Percentiles rank a stretch among this genome's conserved stretches.
Conservation (phyloP, 768 basidiomycete species). For the Fomitopsis serialis region DNA sequence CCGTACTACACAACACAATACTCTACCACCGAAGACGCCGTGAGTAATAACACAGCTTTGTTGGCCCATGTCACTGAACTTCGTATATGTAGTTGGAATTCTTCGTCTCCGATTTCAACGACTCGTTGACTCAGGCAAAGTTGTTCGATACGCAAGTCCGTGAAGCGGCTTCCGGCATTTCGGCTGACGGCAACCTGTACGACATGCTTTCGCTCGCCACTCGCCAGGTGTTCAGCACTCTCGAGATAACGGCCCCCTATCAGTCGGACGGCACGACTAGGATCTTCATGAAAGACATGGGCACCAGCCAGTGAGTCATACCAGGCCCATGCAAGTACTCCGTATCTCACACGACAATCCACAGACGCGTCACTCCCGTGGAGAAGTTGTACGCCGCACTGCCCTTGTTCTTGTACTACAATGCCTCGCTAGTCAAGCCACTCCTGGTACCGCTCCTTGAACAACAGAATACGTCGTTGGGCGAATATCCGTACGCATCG, state of each 20-base stretch:
- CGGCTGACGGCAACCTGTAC: constrained; percentile 10
- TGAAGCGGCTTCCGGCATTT: constrained; percentile 13
- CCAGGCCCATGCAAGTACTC: not conserved
- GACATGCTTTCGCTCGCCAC: constrained; percentile 19
- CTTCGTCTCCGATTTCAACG: constrained; percentile 14
- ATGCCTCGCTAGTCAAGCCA: constrained; percentile 21
- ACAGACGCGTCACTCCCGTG: constrained; percentile 23
- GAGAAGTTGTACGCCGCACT: constrained; percentile 26
- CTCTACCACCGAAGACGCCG: constrained; percentile 1
- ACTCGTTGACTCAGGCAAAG: constrained; percentile 10
- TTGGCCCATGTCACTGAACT: too few relatives aligned
- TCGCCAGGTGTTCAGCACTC: constrained; percentile 18
- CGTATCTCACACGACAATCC: too few relatives aligned
- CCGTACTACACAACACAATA: constrained; percentile 12
- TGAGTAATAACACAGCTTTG: not conserved
- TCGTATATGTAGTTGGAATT: constrained; percentile 16
- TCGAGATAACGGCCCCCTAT: constrained; percentile 20
- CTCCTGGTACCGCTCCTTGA: constrained; percentile 23
- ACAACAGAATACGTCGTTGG: constrained; percentile 12
- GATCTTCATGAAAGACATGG: constrained; percentile 8
- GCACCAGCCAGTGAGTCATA: not conserved
- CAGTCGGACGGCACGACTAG: constrained; percentile 1
- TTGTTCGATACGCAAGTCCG: constrained; percentile 18
- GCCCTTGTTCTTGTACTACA: constrained; percentile 24
- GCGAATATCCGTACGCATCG: constrained; percentile 16